Conservation (phyloP, 2,329 filamentous ascomycete genomes). For the Trichoderma afroharzianum region DNA sequence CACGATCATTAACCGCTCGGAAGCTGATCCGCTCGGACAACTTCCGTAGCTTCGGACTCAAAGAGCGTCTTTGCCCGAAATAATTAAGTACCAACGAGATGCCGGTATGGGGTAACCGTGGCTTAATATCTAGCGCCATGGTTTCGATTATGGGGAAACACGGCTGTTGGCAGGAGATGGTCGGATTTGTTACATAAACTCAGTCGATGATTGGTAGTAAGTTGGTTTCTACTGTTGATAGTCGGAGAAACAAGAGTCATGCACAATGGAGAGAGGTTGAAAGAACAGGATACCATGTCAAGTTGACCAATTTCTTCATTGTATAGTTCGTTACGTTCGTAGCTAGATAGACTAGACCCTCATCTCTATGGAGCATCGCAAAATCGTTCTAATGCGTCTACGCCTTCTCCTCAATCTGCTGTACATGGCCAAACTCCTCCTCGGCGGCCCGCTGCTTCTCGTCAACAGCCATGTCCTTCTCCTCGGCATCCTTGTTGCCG, state of each 20-base stretch:
- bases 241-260: not conserved
- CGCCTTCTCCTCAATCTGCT: slow-evolving; percentile 36
- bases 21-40: not conserved
- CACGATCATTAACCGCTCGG: not conserved
- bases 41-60: not conserved
- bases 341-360: not conserved
- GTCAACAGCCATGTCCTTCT: slow-evolving; percentile 39
- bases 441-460: slow-evolving; percentile 43
- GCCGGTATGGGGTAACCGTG: not conserved
- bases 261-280: not conserved
- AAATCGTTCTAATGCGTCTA: not conserved
- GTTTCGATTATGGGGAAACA: not conserved
- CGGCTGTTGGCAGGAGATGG: not conserved
- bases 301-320: not conserved
- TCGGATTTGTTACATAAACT: not conserved
- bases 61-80: not conserved
- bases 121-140: not conserved
- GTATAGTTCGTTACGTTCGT: not conserved
- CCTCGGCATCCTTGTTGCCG: slow-evolving; percentile 51
- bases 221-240: not conserved
- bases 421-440: slow-evolving; percentile 28
- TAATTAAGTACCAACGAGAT: not conserved
- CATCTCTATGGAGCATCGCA: not conserved
- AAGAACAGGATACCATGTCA: not conserved
- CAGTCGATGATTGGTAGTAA: not conserved